phyloP scores from a whole-genome alignment of 2,329 filamentous ascomycete genomes.

The Pseudogymnoascus sp. region DNA sequence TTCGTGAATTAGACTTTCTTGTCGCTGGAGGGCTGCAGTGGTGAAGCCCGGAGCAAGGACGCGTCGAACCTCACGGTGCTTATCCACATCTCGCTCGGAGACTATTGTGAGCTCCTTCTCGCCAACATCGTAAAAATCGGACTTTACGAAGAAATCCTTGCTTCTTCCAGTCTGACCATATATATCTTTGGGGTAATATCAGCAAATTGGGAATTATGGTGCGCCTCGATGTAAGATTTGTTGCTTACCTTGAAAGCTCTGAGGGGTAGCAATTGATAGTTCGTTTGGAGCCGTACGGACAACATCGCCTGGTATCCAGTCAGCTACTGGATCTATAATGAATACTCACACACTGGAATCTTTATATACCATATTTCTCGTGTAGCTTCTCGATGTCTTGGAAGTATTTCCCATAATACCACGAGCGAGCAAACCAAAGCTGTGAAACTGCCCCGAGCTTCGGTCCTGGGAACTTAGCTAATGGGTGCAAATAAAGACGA shows the following conservation, averaged over 20 bases:
- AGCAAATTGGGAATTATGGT: not conserved
- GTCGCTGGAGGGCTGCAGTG: slow-evolving; percentile 18
- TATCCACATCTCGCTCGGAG: not conserved
- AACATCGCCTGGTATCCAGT: not conserved
- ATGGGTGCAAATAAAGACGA: not conserved
- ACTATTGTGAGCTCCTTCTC: not conserved
- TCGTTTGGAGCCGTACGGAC: not conserved
- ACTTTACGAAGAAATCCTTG: not conserved
- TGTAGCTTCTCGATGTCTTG: not conserved
- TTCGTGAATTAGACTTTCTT: slow-evolving; percentile 19
- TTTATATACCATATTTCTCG: not conserved
- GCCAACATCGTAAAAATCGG: not conserved
- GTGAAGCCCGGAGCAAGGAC: slow-evolving; percentile 21
- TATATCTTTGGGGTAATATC: not conserved
- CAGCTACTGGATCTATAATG: not conserved
- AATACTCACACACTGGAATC: not conserved
- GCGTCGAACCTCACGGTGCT: slow-evolving; percentile 20
- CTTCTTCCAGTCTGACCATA: not conserved
- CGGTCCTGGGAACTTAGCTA: not conserved
- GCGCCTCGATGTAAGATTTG: not conserved
- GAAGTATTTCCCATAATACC: not conserved
- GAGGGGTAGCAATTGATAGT: not conserved
- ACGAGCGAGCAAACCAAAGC: not conserved
- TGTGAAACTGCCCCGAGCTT: not conserved
- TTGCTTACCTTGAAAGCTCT: not conserved